phyloP scores from a whole-genome alignment of 2,329 filamentous ascomycete species.

The Penicillium italicum region DNA sequence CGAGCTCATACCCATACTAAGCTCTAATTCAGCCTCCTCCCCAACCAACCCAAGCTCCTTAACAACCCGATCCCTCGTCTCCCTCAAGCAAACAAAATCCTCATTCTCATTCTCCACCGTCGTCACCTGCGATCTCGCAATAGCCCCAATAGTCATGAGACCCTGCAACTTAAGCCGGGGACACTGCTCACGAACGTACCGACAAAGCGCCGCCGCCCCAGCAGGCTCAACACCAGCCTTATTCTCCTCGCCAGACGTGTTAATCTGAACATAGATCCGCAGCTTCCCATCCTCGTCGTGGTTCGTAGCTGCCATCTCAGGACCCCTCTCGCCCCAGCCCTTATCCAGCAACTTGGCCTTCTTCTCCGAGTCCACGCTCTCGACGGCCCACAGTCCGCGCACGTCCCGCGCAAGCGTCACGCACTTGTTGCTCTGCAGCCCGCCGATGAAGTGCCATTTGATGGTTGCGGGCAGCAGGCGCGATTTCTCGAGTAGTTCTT shows the following conservation, averaged over 20 bases:
- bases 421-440: constrained; percentile 90
- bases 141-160: constrained; percentile 96
- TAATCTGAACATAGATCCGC: constrained; percentile 85
- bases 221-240: constrained; percentile 79
- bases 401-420: constrained; percentile 76
- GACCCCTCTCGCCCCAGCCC: constrained; percentile 58
- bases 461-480: constrained; percentile 69
- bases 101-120: constrained; percentile 80
- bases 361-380: constrained; percentile 81
- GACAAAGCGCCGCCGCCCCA: constrained; percentile 61
- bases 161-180: constrained; percentile 72
- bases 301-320: constrained; percentile 31
- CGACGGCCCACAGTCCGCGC: constrained; percentile 85
- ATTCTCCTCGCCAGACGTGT: constrained; percentile 81
- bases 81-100: constrained; percentile 70
- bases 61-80: constrained; percentile 68
- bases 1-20: constrained; percentile 98
- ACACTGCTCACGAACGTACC: constrained; percentile 66
- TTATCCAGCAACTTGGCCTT: constrained; percentile 81
- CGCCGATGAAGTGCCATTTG: constrained; percentile 95
- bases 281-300: constrained; percentile 45
- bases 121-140: constrained; percentile 73
- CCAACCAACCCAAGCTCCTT: constrained; percentile 54
- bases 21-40: constrained; percentile 60
- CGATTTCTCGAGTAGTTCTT: constrained; percentile 85